These are phyloP conservation scores for Haplosporangium gracile DNA, from an alignment of 192 early-diverging fungal species.

Conservation along the genomic window DNA sequence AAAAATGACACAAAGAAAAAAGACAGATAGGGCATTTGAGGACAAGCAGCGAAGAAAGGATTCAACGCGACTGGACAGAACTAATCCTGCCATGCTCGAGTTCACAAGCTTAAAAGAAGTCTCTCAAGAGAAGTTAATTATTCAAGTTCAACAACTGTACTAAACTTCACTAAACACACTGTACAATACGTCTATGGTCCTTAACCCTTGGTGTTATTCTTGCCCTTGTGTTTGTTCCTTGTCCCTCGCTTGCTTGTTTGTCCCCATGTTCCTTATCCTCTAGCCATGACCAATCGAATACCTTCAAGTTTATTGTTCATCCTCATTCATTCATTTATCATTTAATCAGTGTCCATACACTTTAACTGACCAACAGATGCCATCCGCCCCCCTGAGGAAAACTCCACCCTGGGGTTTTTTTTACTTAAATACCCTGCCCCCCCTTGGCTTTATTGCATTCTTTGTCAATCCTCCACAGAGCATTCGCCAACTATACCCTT, in stretches of 20 bases:
- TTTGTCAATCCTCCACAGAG: conserved; percentile 28
- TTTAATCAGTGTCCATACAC: neutral
- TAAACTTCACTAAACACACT: neutral
- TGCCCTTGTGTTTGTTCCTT: neutral
- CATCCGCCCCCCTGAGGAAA: neutral
- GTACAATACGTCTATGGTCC: too few relatives aligned
- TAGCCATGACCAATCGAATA: neutral
- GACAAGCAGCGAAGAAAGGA: neutral
- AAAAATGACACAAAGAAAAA: too few relatives aligned
- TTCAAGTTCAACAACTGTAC: neutral
- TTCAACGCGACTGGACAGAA: neutral
- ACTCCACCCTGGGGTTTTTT: neutral
- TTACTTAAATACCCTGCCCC: conserved; percentile 6
- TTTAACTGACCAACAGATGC: too few relatives aligned
- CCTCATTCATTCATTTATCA: neutral
- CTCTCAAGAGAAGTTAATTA: neutral
- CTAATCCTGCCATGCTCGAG: neutral
- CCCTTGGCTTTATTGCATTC: neutral
- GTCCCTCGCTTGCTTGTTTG: neutral
- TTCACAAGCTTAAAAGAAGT: neutral
- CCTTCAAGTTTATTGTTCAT: neutral
- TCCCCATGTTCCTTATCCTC: neutral
- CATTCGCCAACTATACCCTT: conserved; percentile 17
- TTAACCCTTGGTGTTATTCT: neutral
- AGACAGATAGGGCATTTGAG: neutral